phyloP scores from a whole-genome alignment of 495 filamentous ascomycete genomes.

The Pseudevernia furfuracea region DNA sequence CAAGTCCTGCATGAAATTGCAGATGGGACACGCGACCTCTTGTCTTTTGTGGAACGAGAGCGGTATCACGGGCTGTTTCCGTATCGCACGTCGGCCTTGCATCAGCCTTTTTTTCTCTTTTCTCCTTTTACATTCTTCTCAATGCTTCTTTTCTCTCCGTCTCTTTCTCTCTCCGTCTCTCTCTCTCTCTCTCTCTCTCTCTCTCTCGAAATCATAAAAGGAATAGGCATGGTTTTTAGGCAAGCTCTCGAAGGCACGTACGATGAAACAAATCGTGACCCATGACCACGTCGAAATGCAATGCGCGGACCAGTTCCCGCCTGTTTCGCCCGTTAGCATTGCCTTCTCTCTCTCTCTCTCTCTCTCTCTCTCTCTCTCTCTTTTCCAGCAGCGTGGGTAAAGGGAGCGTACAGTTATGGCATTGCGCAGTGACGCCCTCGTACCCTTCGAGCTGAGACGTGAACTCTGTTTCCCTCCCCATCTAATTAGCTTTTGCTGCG shows the following conservation, averaged over 20 bases:
- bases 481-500: no score
- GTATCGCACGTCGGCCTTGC: not conserved
- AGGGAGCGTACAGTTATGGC: slow-evolving; percentile 43
- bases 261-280: slow-evolving; percentile 50
- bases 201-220: no score
- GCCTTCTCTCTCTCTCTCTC: not conserved
- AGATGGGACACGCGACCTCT: slow-evolving; percentile 48
- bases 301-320: slow-evolving; percentile 46
- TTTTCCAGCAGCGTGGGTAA: no score
- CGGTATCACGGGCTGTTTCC: slow-evolving; percentile 39
- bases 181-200: no score
- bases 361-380: not conserved
- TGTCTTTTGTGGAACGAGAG: slow-evolving; percentile 46
- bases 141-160: no score
- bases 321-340: slow-evolving; percentile 25
- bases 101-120: not conserved
- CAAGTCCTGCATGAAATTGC: slow-evolving; percentile 47
- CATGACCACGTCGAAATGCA: slow-evolving; percentile 48
- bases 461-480: slow-evolving; percentile 40
- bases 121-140: not conserved
- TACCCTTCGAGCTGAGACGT: slow-evolving; percentile 47
- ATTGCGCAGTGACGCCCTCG: slow-evolving; percentile 47
- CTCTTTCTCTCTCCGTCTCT: no score
- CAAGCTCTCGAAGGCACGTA: slow-evolving; percentile 30
- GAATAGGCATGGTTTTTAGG: no score